Percentiles rank a stretch among this genome's conserved stretches.
Conservation (phyloP, 2,329 filamentous ascomycete species). For the Juglanconis juglandina region DNA sequence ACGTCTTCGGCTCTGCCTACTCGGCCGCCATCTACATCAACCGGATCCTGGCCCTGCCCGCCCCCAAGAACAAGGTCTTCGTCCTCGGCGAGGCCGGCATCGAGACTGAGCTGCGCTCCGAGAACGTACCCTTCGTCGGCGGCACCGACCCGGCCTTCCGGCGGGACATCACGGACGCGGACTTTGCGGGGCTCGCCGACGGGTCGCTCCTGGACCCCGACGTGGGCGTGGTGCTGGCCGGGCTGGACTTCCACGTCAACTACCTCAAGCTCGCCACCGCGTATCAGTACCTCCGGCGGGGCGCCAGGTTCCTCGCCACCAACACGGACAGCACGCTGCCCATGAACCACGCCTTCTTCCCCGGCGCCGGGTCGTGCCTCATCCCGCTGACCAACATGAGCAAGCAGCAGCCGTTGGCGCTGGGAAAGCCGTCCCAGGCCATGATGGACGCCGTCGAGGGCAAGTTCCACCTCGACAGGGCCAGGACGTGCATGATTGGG, state of each 20-base stretch:
- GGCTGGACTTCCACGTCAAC: slow-evolving; percentile 91
- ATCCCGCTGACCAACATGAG: slow-evolving; percentile 74
- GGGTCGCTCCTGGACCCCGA: slow-evolving; percentile 76
- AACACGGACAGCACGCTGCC: slow-evolving; percentile 91
- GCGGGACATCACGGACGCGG: slow-evolving; percentile 73
- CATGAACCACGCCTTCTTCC: slow-evolving; percentile 77
- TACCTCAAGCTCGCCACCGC: slow-evolving; percentile 87
- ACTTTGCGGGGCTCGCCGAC: slow-evolving; percentile 76
- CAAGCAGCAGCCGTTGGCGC: slow-evolving; percentile 65
- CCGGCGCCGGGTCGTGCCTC: slow-evolving; percentile 81
- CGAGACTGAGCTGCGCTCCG: slow-evolving; percentile 78
- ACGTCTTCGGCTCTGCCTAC: slow-evolving; percentile 95
- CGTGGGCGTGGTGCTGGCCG: slow-evolving; percentile 84
- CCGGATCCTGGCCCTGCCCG: slow-evolving; percentile 77
- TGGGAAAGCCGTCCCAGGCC: slow-evolving; percentile 94
- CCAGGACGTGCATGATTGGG: slow-evolving; percentile 89
- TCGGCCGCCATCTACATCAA: slow-evolving; percentile 94
- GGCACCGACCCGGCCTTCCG: slow-evolving; percentile 78
- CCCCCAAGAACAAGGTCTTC: slow-evolving; percentile 86
- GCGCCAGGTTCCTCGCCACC: slow-evolving; percentile 85
- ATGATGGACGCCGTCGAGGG: slow-evolving; percentile 99
- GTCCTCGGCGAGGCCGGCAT: slow-evolving; percentile 89
- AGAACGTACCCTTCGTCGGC: slow-evolving; percentile 76
- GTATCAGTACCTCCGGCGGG: slow-evolving; percentile 78
- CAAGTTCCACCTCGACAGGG: slow-evolving; percentile 84